These are phyloP conservation scores for Apiospora hydei DNA, from an alignment of 2,329 filamentous ascomycete species.

Conservation along the genomic window DNA sequence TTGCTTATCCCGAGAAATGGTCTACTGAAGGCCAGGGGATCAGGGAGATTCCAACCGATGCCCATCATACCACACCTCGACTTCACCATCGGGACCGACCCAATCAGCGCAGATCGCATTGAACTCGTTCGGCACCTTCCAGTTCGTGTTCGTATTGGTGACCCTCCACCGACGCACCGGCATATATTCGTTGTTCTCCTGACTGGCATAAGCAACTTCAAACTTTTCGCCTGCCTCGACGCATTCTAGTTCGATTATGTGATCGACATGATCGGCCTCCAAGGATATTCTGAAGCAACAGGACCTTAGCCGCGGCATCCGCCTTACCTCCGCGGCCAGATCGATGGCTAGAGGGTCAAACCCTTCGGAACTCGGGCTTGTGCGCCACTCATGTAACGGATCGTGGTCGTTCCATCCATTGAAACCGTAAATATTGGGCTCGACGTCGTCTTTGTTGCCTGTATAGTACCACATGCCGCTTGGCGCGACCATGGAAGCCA, in stretches of 20 bases:
- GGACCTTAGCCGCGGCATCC: slow-evolving; percentile 5
- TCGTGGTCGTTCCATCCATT: neutral
- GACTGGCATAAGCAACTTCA: no score
- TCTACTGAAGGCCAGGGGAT: no score
- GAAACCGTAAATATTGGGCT: no score
- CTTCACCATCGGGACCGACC: neutral
- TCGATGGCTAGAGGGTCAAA: slow-evolving; percentile 7
- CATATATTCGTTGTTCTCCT: neutral
- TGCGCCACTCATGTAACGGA: neutral
- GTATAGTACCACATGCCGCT: slow-evolving; percentile 1
- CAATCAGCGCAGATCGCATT: neutral
- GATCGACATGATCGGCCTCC: no score
- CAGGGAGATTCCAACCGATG: no score
- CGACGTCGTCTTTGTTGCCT: neutral
- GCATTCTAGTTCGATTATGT: neutral
- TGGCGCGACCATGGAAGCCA: neutral
- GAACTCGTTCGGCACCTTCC: neutral
- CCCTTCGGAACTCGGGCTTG: neutral
- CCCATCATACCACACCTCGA: neutral
- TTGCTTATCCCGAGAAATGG: no score
- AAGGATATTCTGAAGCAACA: neutral
- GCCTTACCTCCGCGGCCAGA: neutral
- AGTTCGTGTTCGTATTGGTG: neutral
- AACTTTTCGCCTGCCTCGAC: neutral
- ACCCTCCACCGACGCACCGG: neutral